phyloP scores from a whole-genome alignment of 805 yeast species.

The Suhomyces sp. region DNA sequence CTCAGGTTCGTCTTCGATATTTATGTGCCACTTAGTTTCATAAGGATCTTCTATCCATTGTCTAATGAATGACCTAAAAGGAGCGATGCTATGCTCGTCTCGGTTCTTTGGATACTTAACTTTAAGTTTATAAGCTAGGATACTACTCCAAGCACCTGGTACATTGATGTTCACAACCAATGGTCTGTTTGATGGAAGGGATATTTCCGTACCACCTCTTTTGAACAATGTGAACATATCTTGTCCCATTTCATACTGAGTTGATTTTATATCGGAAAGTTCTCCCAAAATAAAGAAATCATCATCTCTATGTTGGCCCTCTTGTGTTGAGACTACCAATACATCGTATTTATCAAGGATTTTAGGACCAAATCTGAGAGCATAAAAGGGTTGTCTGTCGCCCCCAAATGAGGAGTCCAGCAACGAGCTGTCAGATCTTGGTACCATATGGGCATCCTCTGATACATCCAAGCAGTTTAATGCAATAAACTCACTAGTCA shows the following conservation, averaged over 20 bases:
- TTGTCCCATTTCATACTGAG: slow-evolving; percentile 22
- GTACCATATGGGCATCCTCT: slow-evolving; percentile 41
- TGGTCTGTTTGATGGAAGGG: slow-evolving; percentile 45
- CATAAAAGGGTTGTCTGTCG: slow-evolving; percentile 45
- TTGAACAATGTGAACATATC: slow-evolving; percentile 39
- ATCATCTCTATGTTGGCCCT: slow-evolving; percentile 11
- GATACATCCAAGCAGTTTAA: slow-evolving; percentile 49
- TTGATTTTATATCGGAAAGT: slow-evolving; percentile 22
- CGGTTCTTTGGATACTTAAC: slow-evolving; percentile 13
- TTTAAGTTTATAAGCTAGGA: slow-evolving; percentile 50
- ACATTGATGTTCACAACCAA: slow-evolving; percentile 49
- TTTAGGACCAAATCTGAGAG: slow-evolving; percentile 42
- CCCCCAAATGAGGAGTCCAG: slow-evolving; percentile 61
- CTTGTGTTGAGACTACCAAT: slow-evolving; percentile 46
- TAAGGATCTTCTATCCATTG: slow-evolving; percentile 64
- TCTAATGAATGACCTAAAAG: slow-evolving; percentile 62
- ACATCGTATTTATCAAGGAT: slow-evolving; percentile 46
- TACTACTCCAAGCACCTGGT: slow-evolving; percentile 59
- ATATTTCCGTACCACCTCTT: slow-evolving; percentile 39
- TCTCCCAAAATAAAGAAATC: slow-evolving; percentile 41
- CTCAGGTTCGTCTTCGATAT: slow-evolving; percentile 37
- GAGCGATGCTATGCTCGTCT: slow-evolving; percentile 5
- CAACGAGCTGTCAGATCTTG: slow-evolving; percentile 47
- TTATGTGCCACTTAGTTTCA: slow-evolving; percentile 80
- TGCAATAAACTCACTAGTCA: slow-evolving; percentile 34